Evolutionary conservation across 352 stramenopile species (phyloP).

Genomic region (Phytophthora sp.): DNA sequence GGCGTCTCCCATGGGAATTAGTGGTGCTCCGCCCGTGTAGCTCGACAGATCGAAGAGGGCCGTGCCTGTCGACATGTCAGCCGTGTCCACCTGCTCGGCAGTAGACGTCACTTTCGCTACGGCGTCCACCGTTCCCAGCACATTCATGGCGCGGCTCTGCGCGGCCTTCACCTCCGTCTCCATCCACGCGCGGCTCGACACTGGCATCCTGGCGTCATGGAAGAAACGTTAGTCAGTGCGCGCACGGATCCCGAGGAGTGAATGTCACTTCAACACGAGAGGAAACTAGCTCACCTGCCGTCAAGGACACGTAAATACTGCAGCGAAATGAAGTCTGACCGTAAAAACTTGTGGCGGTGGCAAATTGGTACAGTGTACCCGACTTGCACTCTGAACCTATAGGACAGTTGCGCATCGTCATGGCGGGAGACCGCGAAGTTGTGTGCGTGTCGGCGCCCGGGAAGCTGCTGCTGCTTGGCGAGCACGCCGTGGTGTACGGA

Average conservation of each 20-base stretch:
- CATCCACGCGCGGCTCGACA: conserved; percentile 23
- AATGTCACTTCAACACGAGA: conserved; percentile 35
- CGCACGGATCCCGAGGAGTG: conserved; percentile 19
- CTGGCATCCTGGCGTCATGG: conserved; percentile 4
- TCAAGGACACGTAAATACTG: conserved; percentile 35
- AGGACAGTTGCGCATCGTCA: conserved; percentile 16
- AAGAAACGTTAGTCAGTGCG: conserved; percentile 17
- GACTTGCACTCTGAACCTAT: not conserved
- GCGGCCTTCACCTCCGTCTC: conserved; percentile 12
- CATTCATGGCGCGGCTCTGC: conserved; percentile 14
- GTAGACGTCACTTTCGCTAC: conserved; percentile 7
- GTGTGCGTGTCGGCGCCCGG: conserved; percentile 78
- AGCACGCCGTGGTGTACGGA: conserved; percentile 91
- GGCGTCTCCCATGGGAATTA: conserved; percentile 34
- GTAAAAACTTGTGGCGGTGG: conserved; percentile 42
- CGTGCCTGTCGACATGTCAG: conserved; percentile 23
- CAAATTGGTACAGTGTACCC: conserved; percentile 13
- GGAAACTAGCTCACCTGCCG: no score
- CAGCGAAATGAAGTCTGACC: not conserved
- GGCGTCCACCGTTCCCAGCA: conserved; percentile 5
- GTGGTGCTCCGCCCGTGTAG: conserved; percentile 51
- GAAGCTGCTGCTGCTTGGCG: conserved; percentile 91
- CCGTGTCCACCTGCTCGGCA: conserved; percentile 19
- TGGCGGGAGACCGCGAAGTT: conserved; percentile 26
- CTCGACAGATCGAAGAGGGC: conserved; percentile 57